phyloP scores from a whole-genome alignment of 2,329 filamentous ascomycete species.

The Diaporthe batatas region DNA sequence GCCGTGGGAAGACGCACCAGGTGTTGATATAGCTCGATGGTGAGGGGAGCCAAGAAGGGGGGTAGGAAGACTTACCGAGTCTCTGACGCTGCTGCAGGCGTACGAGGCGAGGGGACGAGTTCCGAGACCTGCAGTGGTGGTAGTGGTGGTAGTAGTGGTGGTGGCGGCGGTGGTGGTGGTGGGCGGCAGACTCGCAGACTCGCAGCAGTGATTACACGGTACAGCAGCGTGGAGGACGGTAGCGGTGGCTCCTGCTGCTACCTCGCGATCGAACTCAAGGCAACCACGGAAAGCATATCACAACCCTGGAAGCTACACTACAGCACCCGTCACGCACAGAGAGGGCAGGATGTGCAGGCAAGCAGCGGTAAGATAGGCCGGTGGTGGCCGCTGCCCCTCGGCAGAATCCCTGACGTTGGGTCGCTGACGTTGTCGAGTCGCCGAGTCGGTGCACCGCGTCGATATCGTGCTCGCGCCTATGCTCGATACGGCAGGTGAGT shows the following conservation, averaged over 20 bases:
- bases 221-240: neutral
- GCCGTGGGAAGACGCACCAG: neutral
- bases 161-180: conserved; percentile 2
- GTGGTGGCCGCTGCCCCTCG: conserved; percentile 10
- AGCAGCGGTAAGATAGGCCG: conserved; percentile 2
- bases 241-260: too few species aligned
- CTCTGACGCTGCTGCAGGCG: conserved; percentile 7
- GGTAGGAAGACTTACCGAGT: conserved; percentile 23
- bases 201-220: too few species aligned
- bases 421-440: too few species aligned
- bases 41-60: conserved; percentile 18
- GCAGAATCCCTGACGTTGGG: neutral
- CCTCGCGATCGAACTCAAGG: too few species aligned
- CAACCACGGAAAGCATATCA: conserved; percentile 23
- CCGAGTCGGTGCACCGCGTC: neutral
- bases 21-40: conserved; percentile 4
- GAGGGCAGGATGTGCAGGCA: conserved; percentile 6
- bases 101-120: neutral
- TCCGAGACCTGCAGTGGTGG: neutral
- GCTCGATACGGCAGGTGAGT: conserved; percentile 22
- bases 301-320: too few species aligned
- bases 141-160: neutral
- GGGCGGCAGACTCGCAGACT: conserved; percentile 3
- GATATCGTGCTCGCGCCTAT: conserved; percentile 23
- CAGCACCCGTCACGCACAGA: neutral